Base-by-base conservation (phyloP, 2,329 filamentous ascomycete genomes). In the Dactylellina parvicollis region DNA sequence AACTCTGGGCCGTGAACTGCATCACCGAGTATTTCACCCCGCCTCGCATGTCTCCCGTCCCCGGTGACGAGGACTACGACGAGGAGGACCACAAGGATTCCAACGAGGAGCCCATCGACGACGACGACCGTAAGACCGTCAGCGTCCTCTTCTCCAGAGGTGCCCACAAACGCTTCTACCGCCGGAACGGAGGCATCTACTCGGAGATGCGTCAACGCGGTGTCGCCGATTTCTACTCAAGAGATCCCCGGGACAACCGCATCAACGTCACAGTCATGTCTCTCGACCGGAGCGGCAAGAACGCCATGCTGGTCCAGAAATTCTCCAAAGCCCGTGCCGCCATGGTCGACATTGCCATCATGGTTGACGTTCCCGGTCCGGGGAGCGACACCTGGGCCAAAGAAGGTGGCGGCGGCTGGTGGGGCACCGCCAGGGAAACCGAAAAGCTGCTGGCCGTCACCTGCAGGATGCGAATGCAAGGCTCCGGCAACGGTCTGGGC, bases 281-380 rank as follows among this genome's bases (percentile, higher is more conserved):
- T 20, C 69, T 73, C 30, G 69, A 73, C 34, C 60, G 69, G 26
- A 73, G 69, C 28, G 69, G 69, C n/a, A 73, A 73, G 34, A 73
- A 73, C 24, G 69, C 69, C 46, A 73, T 73, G 69, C 36, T 66
- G 7, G 60, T 73, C 4, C 59, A 64, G 20, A 73, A 73, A 30
- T 73, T 65, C 38, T 73, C 60, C 1, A 73, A 66, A 40, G 42
- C 54, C n/a, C 69, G 69, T 36, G 28, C 60, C 16, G 55, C 36
- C 2, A 66, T 66, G 69, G 69, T 73, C 3, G 69, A 73, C n/a
- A 59, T 73, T 30, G 69, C 69, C 5, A 36, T 73, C 7, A 73
- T 73, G 28, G 36, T 73, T 10, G 69, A 73, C 24, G 50, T 73
- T 24, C 60, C 69, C 44, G 69, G 69, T n/a, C 69, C 69, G 4